A percentile compares a stretch with the other conserved stretches of the same genome.
Evolutionary conservation across 2,329 filamentous ascomycete species (phyloP).

Genomic region (Samsoniella hepiali): DNA sequence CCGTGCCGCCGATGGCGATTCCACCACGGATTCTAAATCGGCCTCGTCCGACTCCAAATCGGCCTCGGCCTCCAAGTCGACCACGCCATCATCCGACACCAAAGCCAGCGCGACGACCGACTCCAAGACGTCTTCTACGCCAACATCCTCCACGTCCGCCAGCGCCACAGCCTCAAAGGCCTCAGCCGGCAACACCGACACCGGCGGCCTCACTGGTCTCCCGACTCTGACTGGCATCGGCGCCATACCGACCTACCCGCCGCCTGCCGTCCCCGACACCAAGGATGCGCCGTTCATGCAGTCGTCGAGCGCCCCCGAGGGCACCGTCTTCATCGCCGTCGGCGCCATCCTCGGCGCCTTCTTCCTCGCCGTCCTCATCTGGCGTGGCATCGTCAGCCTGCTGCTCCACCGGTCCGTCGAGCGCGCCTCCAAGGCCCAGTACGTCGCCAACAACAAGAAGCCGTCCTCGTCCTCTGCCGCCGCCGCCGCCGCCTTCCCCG

Average conservation of each 20-base stretch:
- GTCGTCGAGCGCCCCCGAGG: constrained; percentile 78
- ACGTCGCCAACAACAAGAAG: constrained; percentile 64
- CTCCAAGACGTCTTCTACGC: not conserved
- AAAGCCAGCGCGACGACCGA: not conserved
- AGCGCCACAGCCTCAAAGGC: not conserved
- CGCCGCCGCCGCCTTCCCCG: constrained; percentile 53
- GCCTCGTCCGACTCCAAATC: not conserved
- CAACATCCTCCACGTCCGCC: not conserved
- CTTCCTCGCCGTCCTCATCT: constrained; percentile 75
- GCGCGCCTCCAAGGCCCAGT: constrained; percentile 74
- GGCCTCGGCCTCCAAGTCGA: not conserved
- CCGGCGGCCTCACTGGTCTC: constrained; percentile 30
- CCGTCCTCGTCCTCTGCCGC: not conserved
- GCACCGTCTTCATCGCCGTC: constrained; percentile 94
- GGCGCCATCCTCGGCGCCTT: constrained; percentile 84
- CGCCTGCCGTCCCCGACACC: constrained; percentile 77
- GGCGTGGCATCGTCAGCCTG: constrained; percentile 85
- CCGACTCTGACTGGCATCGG: constrained; percentile 42
- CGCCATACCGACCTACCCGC: constrained; percentile 57
- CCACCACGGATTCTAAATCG: not conserved
- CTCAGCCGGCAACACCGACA: not conserved
- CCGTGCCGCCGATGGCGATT: not conserved
- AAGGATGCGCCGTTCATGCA: constrained; percentile 88
- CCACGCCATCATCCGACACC: not conserved
- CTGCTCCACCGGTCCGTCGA: constrained; percentile 89